Base-by-base conservation (phyloP, 306 rosid genomes). In the Cicer pinnatifidum region DNA sequence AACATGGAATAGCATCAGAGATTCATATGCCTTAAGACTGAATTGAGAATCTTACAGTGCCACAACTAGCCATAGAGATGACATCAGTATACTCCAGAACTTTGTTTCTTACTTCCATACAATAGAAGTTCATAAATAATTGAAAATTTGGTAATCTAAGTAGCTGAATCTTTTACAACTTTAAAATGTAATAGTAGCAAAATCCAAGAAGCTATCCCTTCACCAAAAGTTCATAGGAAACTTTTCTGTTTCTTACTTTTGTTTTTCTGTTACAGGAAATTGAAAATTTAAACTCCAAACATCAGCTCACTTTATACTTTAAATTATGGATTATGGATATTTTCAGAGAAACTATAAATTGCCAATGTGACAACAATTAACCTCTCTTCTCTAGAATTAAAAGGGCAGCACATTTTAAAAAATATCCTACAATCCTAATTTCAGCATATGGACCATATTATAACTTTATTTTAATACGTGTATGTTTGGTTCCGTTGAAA, bases 1-100 rank as follows among this genome's bases (percentile, higher is more conserved):
- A 13, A 78, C 44, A 63, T 33, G 60, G 40, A 78, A 61, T 62
- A 40, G 56, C 46, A 68, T 65, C 62, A 78, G 52, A 8, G 37
- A 51, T 73, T 19, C 69, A 59, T 19, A 40, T 69, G 56, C 16
- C 17, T 48, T 9, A 1, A 13, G 62, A 28, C 35, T 28, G 9
- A 40, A 35, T 75, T 20, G 41, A 43, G 46, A 28, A 28, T 28
- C 35, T 3, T 28, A 28, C 35, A 28, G 35, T 28, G 35, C 5
- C 35, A 28, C 5, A 28, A 28, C 35, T 28, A 3, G 35, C 35
- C 35, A 28, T 28, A 28, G 35, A 28, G 35, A 28, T 28, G 35
- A 28, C 35, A 28, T 28, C 35, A 28, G 0, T 28, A 28, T 28
- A 28, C 35, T 28, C 35, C 35, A 28, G 5, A 28, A 28, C 5